These are phyloP conservation scores for Macrocybe gigantea DNA, from an alignment of 768 basidiomycete genomes.

Conservation along the genomic window DNA sequence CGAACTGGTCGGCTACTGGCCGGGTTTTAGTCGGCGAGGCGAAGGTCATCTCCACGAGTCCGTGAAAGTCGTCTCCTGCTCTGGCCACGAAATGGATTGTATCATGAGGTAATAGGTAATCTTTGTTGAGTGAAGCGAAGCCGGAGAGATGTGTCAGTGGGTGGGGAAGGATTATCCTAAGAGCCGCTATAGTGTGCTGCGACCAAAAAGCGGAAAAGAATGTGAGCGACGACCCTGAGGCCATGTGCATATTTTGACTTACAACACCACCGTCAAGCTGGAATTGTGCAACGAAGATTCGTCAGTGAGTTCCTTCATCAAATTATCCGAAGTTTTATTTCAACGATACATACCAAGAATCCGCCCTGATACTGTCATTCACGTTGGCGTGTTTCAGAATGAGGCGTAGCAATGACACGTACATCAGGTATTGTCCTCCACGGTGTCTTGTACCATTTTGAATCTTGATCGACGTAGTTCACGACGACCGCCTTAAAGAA, in stretches of 20 bases:
- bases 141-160: constrained; percentile 53
- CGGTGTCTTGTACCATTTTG: constrained; percentile 75
- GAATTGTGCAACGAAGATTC: constrained; percentile 1
- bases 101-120: constrained; percentile 73
- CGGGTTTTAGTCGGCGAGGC: constrained; percentile 45
- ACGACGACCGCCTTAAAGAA: constrained; percentile 58
- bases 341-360: constrained; percentile 54
- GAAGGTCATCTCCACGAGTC: constrained; percentile 58
- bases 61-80: constrained; percentile 47
- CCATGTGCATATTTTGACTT: constrained; percentile 17
- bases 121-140: constrained; percentile 62
- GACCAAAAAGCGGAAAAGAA: constrained; percentile 2
- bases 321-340: background rate
- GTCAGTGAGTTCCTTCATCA: constrained; percentile 2
- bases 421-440: constrained; percentile 84
- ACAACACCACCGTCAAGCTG: constrained; percentile 80
- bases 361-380: constrained; percentile 64
- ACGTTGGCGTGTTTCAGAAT: constrained; percentile 1
- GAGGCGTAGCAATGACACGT: constrained; percentile 19
- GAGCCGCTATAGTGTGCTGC: constrained; percentile 62
- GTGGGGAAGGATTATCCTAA: constrained; percentile 54
- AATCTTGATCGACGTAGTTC: constrained; percentile 50
- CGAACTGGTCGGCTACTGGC: constrained; percentile 31
- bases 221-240: background rate
- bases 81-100: constrained; percentile 59